A percentile compares a stretch with the other conserved stretches of the same genome.
Evolutionary conservation across 2,329 filamentous ascomycete species (phyloP).

Genomic region (Colletotrichum endophyticum): DNA sequence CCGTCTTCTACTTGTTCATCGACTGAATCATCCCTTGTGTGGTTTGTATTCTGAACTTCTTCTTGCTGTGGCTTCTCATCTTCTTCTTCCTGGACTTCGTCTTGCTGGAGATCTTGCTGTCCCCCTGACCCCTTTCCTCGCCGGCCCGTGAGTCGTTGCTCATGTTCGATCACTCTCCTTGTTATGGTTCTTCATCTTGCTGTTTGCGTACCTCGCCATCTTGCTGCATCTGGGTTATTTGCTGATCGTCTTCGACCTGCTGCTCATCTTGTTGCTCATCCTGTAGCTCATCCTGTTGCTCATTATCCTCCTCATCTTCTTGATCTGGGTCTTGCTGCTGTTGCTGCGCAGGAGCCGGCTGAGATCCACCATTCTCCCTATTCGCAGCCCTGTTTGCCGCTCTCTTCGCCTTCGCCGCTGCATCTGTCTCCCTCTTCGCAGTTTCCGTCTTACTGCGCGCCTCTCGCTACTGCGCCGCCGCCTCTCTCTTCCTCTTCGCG

Average conservation of each 20-base stretch:
- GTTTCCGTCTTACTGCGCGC: not conserved
- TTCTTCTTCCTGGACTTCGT: not conserved
- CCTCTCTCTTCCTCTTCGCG: not conserved
- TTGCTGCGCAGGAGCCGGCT: too few relatives aligned
- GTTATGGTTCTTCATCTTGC: not conserved
- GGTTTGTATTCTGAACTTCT: not conserved
- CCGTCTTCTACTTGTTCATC: not conserved
- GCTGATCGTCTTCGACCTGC: not conserved
- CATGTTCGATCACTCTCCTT: not conserved
- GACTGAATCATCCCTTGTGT: not conserved
- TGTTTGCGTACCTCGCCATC: not conserved
- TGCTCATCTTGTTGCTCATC: not conserved
- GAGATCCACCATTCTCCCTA: too few relatives aligned
- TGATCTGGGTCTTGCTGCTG: not conserved
- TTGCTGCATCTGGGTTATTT: not conserved
- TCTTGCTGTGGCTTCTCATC: not conserved
- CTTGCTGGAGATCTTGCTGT: not conserved
- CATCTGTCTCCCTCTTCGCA: too few relatives aligned
- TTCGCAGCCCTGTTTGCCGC: too few relatives aligned
- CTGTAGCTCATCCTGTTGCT: not conserved
- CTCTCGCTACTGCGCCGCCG: not conserved
- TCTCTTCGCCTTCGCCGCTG: too few relatives aligned
- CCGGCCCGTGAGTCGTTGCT: not conserved
- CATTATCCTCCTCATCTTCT: not conserved
- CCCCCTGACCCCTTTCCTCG: not conserved